Conservation (phyloP, 208 protist species). For the Acanthamoeba sp. region DNA sequence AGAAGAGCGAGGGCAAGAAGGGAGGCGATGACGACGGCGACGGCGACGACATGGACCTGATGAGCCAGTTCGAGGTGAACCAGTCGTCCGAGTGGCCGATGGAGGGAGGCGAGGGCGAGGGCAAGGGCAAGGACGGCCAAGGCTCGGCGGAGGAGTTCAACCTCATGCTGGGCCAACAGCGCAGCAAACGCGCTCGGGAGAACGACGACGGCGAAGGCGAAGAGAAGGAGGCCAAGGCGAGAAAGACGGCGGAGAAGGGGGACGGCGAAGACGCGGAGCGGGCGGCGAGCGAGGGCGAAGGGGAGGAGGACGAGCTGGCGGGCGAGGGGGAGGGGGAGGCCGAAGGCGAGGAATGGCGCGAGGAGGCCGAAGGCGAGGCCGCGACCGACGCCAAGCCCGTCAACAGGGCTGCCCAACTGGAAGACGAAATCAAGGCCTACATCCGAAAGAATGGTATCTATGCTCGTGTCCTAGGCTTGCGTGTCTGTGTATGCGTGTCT, state of each 20-base stretch:
- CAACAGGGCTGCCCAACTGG: background rate
- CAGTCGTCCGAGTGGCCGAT: background rate
- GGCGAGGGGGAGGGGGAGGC: background rate
- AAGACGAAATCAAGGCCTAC: conserved; percentile 2
- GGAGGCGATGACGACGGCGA: too few relatives aligned
- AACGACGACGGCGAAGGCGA: background rate
- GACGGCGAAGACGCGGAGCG: background rate
- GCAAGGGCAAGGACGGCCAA: background rate
- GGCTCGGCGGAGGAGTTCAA: background rate
- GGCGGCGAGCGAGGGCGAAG: background rate
- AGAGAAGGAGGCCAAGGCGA: background rate
- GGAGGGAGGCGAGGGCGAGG: background rate
- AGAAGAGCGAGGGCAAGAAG: conserved; percentile 17
- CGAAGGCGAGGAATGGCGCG: background rate
- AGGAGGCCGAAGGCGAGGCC: background rate
- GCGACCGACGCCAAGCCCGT: background rate
- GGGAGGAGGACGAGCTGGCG: background rate
- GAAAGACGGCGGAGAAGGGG: background rate
- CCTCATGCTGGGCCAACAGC: background rate
- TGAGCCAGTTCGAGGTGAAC: conserved; percentile 6
- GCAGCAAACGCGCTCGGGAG: background rate
- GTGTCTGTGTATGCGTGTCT: background rate
- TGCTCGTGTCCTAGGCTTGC: background rate
- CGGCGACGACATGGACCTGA: background rate
- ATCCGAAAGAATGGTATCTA: conserved; percentile 25